Evolutionary conservation across 1,284 basidiomycete species (phyloP), one percentile per base, ranked within the genome.

Genomic region (Polyporus tsugae): DNA sequence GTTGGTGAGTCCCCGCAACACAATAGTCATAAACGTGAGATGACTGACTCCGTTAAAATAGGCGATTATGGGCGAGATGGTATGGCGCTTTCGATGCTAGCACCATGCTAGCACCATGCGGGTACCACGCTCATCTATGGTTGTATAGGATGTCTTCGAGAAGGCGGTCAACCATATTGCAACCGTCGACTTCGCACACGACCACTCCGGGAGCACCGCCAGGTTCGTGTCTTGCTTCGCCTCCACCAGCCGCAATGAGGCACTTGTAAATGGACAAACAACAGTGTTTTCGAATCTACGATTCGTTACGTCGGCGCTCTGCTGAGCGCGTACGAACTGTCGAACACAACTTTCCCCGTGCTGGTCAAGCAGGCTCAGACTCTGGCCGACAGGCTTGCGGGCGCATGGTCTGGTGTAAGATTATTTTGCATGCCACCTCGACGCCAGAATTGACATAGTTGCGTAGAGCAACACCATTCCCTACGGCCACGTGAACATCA

Each of bases 311-410:
- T 92, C 2, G 91, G 84, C 9, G 89, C 89, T 4, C 79, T 91
- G 42, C 78, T 98, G 35, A 92, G 92, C 59, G 91, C 95, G 0
- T 96, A 94, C 78, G 95, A 97, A 77, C 85, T 98, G 33, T 92
- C 89, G 58, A 89, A 89, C 9, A 79, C 88, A 75, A 76, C 87
- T 63, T 80, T 86, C 70, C 80, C 81, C 0, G 76, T 82, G 11
- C 81, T 94, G 44, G 80, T 94, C 4, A 78, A 86, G 25, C 89
- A 91, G 74, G 92, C 94, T 0, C 85, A 88, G 76, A 82, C 92
- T 74, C 83, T 95, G 29, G 90, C 88, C 1, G 88, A 94, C 77
- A 92, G 92, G 78, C 80, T 96, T 80, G 81, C 84, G 0, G 84
- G 83, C 72, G 89, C 86, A 7, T 93, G 87, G 85, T 80, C 83